These are phyloP conservation scores for Cordyceps militaris DNA, from an alignment of 2,329 filamentous ascomycete genomes.

Conservation along the genomic window DNA sequence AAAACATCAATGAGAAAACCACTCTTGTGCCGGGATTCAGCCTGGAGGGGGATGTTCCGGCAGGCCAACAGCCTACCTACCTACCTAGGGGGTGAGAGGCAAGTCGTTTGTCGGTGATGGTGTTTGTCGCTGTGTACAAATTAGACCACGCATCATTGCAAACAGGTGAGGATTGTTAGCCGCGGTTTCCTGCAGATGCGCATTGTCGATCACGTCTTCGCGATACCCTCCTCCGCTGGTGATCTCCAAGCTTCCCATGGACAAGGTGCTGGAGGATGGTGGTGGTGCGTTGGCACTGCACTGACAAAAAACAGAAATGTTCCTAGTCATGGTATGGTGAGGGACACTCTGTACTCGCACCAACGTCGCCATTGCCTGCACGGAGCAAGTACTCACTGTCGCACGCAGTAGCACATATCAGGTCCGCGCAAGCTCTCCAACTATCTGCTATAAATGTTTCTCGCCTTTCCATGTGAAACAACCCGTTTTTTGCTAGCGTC, in stretches of 20 bases:
- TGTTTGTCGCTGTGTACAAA: not conserved
- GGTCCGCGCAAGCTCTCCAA: not conserved
- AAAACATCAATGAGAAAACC: not conserved
- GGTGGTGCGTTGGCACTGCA: not conserved
- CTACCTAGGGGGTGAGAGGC: not conserved
- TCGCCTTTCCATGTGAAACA: not conserved
- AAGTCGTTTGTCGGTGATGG: not conserved
- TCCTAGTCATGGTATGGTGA: not conserved
- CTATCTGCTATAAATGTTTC: not conserved
- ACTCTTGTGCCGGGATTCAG: not conserved
- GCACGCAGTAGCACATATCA: not conserved
- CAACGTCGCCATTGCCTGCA: not conserved
- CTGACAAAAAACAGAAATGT: not conserved
- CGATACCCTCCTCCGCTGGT: too few species aligned
- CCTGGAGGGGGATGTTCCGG: not conserved
- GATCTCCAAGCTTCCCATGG: too few species aligned
- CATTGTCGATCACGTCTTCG: constrained; percentile 4
- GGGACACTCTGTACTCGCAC: not conserved
- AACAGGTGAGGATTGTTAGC: not conserved
- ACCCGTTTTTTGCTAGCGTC: not conserved
- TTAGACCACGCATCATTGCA: not conserved
- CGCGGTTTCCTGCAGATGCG: not conserved
- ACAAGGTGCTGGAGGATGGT: too few species aligned
- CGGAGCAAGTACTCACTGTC: not conserved
- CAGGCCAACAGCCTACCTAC: too few species aligned